Percentiles rank a stretch among this genome's conserved stretches.
Evolutionary conservation across 2,329 filamentous ascomycete genomes (phyloP).

Genomic region (Fusarium annulatum): DNA sequence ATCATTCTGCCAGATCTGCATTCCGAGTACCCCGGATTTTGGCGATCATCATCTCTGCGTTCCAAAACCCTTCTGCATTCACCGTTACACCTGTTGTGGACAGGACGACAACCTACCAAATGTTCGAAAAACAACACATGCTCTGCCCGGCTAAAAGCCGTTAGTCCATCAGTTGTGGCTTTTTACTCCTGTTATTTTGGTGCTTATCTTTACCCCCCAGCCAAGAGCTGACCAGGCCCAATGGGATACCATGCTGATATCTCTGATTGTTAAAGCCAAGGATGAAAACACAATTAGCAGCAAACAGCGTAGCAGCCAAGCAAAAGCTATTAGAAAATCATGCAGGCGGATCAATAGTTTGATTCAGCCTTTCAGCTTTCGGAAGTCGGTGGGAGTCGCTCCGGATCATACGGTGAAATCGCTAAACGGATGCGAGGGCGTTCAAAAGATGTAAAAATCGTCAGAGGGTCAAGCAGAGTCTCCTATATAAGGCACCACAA

Average conservation of each 20-base stretch:
- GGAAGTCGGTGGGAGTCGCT: not conserved
- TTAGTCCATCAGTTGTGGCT: not conserved
- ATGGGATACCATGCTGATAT: not conserved
- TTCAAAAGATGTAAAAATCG: fast-evolving
- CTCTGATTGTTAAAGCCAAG: not conserved
- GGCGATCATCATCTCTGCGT: not conserved
- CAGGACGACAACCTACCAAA: not conserved
- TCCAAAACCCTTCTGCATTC: not conserved
- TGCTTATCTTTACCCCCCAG: not conserved
- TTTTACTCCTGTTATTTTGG: not conserved
- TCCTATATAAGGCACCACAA: not conserved
- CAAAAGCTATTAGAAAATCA: not conserved
- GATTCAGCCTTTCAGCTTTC: not conserved
- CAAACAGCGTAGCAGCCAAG: not conserved
- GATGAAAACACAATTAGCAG: not conserved
- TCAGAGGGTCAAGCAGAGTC: fast-evolving
- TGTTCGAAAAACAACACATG: not conserved
- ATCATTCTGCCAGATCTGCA: not conserved
- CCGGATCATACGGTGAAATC: not conserved
- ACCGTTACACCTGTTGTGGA: not conserved
- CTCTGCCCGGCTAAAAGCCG: not conserved
- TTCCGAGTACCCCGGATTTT: not conserved
- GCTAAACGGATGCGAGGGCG: not conserved
- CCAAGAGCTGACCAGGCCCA: not conserved
- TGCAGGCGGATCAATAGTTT: not conserved